Percentiles rank a stretch among this genome's conserved stretches.
Conservation (phyloP, 2,329 filamentous ascomycete genomes). For the Alternaria incomplexa region DNA sequence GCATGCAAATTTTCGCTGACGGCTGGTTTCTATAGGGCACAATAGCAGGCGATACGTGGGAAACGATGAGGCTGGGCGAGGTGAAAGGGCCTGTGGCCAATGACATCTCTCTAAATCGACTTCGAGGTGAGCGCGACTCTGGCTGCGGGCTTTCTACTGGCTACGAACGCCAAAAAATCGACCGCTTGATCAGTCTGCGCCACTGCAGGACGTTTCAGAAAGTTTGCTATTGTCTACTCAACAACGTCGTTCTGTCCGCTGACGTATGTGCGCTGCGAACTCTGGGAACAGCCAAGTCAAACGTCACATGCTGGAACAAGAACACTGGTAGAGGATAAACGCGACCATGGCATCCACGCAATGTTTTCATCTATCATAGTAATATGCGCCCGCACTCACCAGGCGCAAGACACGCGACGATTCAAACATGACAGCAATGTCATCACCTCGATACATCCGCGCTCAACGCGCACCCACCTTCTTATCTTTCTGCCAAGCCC, state of each 20-base stretch:
- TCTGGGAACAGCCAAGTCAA: background rate
- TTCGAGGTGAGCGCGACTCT: background rate
- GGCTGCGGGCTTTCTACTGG: background rate
- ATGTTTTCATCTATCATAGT: background rate
- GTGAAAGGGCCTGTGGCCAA: background rate
- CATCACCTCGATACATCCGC: background rate
- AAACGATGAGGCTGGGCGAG: background rate
- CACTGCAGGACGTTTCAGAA: background rate
- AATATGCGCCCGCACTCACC: background rate
- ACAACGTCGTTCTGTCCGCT: accelerated
- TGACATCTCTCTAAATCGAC: background rate
- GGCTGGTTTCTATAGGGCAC: background rate
- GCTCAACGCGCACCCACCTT: background rate
- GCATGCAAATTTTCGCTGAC: background rate
- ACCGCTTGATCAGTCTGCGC: background rate
- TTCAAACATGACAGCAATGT: background rate
- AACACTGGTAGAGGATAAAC: background rate
- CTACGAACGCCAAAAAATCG: background rate
- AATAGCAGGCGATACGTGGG: background rate
- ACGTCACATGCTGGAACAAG: background rate
- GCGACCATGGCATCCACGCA: background rate
- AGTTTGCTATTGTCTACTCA: background rate
- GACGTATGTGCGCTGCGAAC: background rate
- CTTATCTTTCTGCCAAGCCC: background rate
- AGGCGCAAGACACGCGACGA: background rate